Evolutionary conservation across 257 asterid genomes (phyloP), one percentile per base, ranked within the genome.

Genomic region (Lithospermum erythrorhizon): DNA sequence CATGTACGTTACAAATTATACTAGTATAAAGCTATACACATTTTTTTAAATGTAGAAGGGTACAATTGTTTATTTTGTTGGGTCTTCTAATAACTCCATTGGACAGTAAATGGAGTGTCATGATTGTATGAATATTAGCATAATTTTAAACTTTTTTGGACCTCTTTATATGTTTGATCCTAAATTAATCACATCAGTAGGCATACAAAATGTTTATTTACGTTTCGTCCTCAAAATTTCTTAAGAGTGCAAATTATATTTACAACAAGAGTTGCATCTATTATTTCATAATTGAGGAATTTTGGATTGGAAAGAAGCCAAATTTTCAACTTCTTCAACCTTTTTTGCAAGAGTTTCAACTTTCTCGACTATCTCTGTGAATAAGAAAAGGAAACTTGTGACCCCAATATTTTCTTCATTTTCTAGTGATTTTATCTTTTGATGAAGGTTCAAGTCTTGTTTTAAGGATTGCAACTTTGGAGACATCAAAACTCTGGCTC

Each of bases 301-400:
- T 53, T 25, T 63, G 55, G 20, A 11, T 20, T 45, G 58, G 65
- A 87, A 85, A 7, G 67, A 59, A 14, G 97, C 95, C 6, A 66
- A 53, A 24, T 75, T 82, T 55, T 90, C 96, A 58, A 85, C 66
- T 47, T 78, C 78, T 67, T 90, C 89, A 55, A 87, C 94, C 29
- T 73, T 68, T 23, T 70, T 70, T 1, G 85, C 82, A 56, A 90
- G 55, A 0, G n/a, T 23, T 60, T 83, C 85, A 13, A 83, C 80
- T 65, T 80, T 87, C 14, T 81, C 95, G 75, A 79, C 77, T 62
- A 87, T 74, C 69, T 90, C 89, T 73, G 69, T 21, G 68, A 90
- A 29, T 58, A 83, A 70, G 78, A 80, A 85, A 58, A 67, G 63
- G 62, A 85, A 73, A 75, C 72, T 85, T 25, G 86, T 53, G 15